Base-by-base conservation (phyloP, 2,329 filamentous ascomycete genomes). In the Salinomyces thailandicus region DNA sequence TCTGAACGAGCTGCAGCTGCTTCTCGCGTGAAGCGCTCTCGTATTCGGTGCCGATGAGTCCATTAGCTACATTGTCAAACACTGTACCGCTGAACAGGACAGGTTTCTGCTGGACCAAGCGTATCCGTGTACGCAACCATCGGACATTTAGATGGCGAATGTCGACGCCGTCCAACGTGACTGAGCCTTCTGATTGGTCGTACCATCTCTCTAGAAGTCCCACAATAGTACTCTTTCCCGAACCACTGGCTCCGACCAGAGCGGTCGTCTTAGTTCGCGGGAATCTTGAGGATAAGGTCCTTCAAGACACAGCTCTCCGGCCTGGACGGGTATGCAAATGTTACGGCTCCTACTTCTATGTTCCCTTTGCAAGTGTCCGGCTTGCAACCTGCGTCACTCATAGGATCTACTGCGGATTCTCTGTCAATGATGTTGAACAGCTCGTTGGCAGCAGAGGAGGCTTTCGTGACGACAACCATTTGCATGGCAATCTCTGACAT, bases 281-380 rank as follows among this genome's bases (percentile, higher is more conserved):
- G 61, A 2, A 65, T 53, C 2, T 33, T 46, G 5, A 64, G 43
- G 26, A 42, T 53, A 6, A 66, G 41, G 12, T 51, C 45, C 34
- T 59, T 49, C 5, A 66, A 47, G 0, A 66, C 61, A 18, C 44
- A 47, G 5, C 56, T 53, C 38, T 42, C 53, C 45, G 61, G 40
- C 46, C 62, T 52, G 5, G 62, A 0, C 12, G 82, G 82, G 49
- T 87, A 87, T 2, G 79, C 73, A 50, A 87, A 86, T n/a, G 68
- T 72, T 8, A 87, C 72, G 28, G 75, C 65, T 8, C 73, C 61
- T 18, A 87, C 73, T 4, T 69, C 59, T 33, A 83, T 78, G 35
- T 79, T 70, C 6, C 58, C 58, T 7, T 28, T 31, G 18, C 51
- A 55, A 5, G 31, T 18, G 8, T 19, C 22, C 3, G 52, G 55